A percentile compares a stretch with the other conserved stretches of the same genome.
These are phyloP conservation scores for Trichoderma pleuroti DNA, from an alignment of 2,329 filamentous ascomycete species.

Conservation along the genomic window DNA sequence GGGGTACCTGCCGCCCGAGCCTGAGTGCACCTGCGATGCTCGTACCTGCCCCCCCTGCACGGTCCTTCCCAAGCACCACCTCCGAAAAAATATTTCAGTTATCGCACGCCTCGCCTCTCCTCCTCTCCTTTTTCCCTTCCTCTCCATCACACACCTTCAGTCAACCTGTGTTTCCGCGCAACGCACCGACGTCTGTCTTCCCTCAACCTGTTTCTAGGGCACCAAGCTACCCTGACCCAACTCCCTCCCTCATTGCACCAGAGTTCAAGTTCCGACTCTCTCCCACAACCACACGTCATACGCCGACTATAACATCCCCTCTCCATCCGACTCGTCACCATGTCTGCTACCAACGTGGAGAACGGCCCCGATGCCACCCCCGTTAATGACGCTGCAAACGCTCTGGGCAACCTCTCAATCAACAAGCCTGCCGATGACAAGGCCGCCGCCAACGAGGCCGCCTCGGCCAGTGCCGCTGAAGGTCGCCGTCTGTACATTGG, in stretches of 20 bases:
- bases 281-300: constrained; percentile 41
- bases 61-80: constrained; percentile 20
- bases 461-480: constrained; percentile 95
- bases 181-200: constrained; percentile 46
- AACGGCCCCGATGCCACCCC: constrained; percentile 61
- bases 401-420: constrained; percentile 71
- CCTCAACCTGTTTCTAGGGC: constrained; percentile 65
- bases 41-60: constrained; percentile 20
- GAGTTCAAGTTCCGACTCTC: constrained; percentile 50
- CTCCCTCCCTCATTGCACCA: constrained; percentile 61
- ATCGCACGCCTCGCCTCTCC: constrained; percentile 29
- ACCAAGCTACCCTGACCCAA: constrained; percentile 77
- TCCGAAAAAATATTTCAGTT: constrained; percentile 42
- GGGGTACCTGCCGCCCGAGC: not conserved
- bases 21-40: constrained; percentile 13
- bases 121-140: constrained; percentile 33
- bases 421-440: constrained; percentile 50
- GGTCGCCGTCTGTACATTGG: constrained; percentile 99
- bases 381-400: constrained; percentile 74
- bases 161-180: constrained; percentile 46
- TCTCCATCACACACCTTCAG: constrained; percentile 43
- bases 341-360: constrained; percentile 72
- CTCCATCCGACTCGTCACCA: constrained; percentile 54
- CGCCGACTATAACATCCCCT: constrained; percentile 43
- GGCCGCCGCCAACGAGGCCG: constrained; percentile 76